phyloP scores from a whole-genome alignment of 352 stramenopile species.

The Phytophthora idaei region DNA sequence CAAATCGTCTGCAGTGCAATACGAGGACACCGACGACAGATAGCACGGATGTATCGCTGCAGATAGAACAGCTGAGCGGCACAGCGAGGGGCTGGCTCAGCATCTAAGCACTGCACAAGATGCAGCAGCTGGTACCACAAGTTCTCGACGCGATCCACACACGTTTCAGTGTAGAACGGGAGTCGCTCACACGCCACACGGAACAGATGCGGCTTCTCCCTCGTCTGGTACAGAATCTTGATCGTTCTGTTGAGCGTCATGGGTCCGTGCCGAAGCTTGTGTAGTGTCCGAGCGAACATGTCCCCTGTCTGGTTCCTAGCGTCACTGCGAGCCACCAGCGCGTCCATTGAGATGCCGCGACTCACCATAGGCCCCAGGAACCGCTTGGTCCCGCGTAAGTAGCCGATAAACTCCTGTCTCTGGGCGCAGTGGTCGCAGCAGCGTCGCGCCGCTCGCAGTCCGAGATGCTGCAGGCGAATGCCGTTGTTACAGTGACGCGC shows the following conservation, averaged over 20 bases:
- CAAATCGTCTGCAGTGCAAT: slow-evolving; percentile 85
- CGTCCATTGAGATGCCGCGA: slow-evolving; percentile 40
- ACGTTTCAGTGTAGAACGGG: slow-evolving; percentile 77
- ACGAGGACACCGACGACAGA: slow-evolving; percentile 69
- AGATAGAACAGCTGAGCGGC: slow-evolving; percentile 70
- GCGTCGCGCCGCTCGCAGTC: slow-evolving; percentile 34
- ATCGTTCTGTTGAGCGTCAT: slow-evolving; percentile 84
- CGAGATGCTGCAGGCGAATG: slow-evolving; percentile 55
- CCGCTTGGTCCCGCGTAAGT: slow-evolving; percentile 39
- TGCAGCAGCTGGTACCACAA: slow-evolving; percentile 85
- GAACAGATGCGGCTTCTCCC: slow-evolving; percentile 72
- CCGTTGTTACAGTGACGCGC: slow-evolving; percentile 60
- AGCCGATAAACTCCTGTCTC: slow-evolving; percentile 63
- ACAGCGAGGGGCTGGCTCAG: slow-evolving; percentile 47
- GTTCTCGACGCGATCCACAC: slow-evolving; percentile 74
- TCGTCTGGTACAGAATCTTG: slow-evolving; percentile 83
- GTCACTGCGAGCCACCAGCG: slow-evolving; percentile 30
- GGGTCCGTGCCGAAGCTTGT: slow-evolving; percentile 53
- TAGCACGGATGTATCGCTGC: slow-evolving; percentile 68
- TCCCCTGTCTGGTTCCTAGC: slow-evolving; percentile 27
- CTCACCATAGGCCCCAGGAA: slow-evolving; percentile 45
- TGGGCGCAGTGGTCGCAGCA: slow-evolving; percentile 63
- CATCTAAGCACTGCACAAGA: slow-evolving; percentile 75
- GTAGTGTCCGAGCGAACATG: slow-evolving; percentile 47
- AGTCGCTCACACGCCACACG: slow-evolving; percentile 66